Conservation (phyloP, 2,329 filamentous ascomycete genomes). For the Penicillium vulpinum region DNA sequence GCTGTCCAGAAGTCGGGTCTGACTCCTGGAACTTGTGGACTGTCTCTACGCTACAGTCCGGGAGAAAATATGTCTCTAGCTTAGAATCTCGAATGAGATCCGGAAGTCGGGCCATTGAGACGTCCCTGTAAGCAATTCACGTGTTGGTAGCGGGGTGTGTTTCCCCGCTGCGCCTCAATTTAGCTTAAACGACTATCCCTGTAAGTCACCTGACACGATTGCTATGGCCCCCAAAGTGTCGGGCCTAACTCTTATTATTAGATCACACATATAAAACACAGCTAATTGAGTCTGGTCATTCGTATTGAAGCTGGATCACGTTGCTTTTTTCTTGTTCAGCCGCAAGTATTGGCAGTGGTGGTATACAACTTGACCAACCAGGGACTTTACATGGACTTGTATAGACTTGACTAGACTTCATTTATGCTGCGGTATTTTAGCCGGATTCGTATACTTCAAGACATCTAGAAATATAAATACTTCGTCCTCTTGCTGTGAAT, state of each 20-base stretch:
- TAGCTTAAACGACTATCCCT: background rate
- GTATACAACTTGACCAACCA: background rate
- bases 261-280: background rate
- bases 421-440: background rate
- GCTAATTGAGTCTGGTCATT: background rate
- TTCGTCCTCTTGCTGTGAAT: background rate
- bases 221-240: background rate
- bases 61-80: background rate
- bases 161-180: background rate
- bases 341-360: background rate
- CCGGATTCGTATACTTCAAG: background rate
- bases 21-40: slow-evolving; percentile 1
- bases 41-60: background rate
- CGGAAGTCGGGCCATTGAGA: background rate
- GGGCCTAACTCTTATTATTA: background rate
- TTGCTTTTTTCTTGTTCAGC: background rate
- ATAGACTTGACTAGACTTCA: background rate
- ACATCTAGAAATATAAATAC: background rate
- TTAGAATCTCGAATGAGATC: slow-evolving; percentile 1
- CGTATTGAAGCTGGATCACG: background rate
- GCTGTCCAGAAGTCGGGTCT: background rate
- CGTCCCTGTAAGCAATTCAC: background rate
- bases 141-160: background rate
- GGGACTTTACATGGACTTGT: background rate
- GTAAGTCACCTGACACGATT: background rate